These are phyloP conservation scores for Bipolaris cookei DNA, from an alignment of 2,329 filamentous ascomycete genomes.

Conservation along the genomic window DNA sequence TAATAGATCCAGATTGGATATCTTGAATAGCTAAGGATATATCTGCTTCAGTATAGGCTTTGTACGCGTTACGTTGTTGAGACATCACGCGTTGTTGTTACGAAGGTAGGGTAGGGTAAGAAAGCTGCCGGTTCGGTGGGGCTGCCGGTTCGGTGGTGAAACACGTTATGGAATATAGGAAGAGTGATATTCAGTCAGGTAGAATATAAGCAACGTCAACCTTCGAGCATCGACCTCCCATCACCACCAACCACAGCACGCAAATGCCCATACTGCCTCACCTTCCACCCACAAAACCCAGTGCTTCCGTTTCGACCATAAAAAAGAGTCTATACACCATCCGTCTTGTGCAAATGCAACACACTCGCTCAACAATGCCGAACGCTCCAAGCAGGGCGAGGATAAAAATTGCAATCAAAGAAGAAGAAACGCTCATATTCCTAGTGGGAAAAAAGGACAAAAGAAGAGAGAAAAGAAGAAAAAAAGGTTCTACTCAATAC, in stretches of 20 bases:
- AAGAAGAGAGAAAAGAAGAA: not conserved
- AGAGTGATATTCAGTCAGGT: not conserved
- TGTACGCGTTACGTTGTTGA: no score
- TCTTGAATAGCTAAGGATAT: no score
- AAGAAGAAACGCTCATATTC: not conserved
- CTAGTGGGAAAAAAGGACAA: not conserved
- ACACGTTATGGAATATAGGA: not conserved
- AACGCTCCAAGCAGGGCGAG: slow-evolving; percentile 3
- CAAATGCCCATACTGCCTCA: not conserved
- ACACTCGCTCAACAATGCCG: slow-evolving; percentile 9
- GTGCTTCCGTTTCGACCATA: not conserved
- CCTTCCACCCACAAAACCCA: not conserved
- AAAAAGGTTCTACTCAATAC: slow-evolving; percentile 22
- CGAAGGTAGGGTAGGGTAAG: no score
- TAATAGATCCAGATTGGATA: no score
- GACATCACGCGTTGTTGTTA: no score
- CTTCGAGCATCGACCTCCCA: not conserved
- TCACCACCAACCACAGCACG: not conserved
- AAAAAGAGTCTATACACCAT: not conserved
- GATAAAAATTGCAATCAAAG: not conserved
- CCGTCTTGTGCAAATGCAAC: slow-evolving; percentile 9
- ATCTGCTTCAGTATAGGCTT: no score
- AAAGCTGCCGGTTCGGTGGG: no score
- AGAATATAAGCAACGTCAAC: not conserved
- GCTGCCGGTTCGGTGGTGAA: no score